Evolutionary conservation across 352 stramenopile species (phyloP), one percentile per base, ranked within the genome.

Genomic region (Phytophthora ohioensis): DNA sequence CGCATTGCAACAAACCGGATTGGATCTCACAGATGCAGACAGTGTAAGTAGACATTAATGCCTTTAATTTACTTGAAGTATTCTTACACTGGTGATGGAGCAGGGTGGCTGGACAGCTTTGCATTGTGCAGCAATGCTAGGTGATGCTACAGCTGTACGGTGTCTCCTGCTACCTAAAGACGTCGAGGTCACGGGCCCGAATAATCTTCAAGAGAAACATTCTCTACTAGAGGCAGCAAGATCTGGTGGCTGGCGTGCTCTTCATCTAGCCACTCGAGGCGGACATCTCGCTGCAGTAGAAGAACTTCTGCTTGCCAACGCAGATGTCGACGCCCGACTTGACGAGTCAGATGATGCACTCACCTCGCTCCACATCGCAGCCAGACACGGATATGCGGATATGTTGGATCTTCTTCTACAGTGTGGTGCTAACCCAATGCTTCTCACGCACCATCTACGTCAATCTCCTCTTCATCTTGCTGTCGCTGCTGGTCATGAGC

Each of bases 351-450:
- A 71, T 1, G 73, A 80, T n/a, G 72, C 53, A 7, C 57, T 71
- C 12, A 86, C 79, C 10, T 57, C 79, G 9, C 55, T 86, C 9
- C 73, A 80, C 27, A 71, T 86, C 27, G 75, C 75, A 12, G 60
- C 67, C 11, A 10, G 32, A 32, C 27, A 71, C 9, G 69, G 73
- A 10, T 58, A 79, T 57, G 49, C 13, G 5, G 56, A 63, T 0
- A 70, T 86, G 3, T 27, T 77, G 12, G 69, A 86, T 31, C 62
- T 86, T 6, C 41, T 86, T 9, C 49, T 86, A 4, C 75, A 80
- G 36, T 84, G 75, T 30, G 75, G 73, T 3, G 78, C 75, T 15
- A 63, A 86, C 21, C 30, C 75, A 9, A 52, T 5, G 15, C 38
- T 68, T 4, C 10, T 57, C 5, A 84, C 75, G 0, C 57, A 48